These are phyloP conservation scores for Royoungia palumana DNA, from an alignment of 768 basidiomycete species.

Conservation along the genomic window DNA sequence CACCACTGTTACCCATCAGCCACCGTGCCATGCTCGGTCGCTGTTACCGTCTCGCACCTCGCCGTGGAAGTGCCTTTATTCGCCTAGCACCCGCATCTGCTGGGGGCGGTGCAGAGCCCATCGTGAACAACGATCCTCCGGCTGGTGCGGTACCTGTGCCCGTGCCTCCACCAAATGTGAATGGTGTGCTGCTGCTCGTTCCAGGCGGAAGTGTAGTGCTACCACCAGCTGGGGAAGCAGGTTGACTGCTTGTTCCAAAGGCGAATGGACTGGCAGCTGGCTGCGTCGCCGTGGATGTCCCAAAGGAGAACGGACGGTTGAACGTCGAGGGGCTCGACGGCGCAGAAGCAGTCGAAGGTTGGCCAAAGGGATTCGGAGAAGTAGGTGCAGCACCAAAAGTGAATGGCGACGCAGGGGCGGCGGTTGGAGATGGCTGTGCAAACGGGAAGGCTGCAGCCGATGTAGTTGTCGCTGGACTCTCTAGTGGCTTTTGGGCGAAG, in stretches of 20 bases:
- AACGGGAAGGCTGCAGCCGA: constrained; percentile 47
- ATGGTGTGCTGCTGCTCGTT: constrained; percentile 27
- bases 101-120: constrained; percentile 52
- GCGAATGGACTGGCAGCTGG: constrained; percentile 37
- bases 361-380: constrained; percentile 41
- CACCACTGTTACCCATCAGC: constrained; percentile 10
- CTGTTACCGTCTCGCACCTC: constrained; percentile 27
- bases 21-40: constrained; percentile 10
- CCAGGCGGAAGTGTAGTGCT: constrained; percentile 30
- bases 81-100: constrained; percentile 37
- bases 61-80: constrained; percentile 56
- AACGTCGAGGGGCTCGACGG: constrained; percentile 61
- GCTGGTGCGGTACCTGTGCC: constrained; percentile 32
- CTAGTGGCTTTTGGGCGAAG: constrained; percentile 44
- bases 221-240: constrained; percentile 52
- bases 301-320: constrained; percentile 50
- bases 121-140: constrained; percentile 49
- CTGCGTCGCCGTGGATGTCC: constrained; percentile 36
- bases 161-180: constrained; percentile 37
- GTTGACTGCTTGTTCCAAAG: constrained; percentile 53
- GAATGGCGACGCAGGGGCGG: constrained; percentile 41
- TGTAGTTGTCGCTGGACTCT: constrained; percentile 39
- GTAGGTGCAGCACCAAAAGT: constrained; percentile 42
- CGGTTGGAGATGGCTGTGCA: constrained; percentile 35
- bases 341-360: constrained; percentile 41